A percentile compares a stretch with the other conserved stretches of the same genome.
Conservation (phyloP, 441 rosid species). For the Mallotus repandus region DNA sequence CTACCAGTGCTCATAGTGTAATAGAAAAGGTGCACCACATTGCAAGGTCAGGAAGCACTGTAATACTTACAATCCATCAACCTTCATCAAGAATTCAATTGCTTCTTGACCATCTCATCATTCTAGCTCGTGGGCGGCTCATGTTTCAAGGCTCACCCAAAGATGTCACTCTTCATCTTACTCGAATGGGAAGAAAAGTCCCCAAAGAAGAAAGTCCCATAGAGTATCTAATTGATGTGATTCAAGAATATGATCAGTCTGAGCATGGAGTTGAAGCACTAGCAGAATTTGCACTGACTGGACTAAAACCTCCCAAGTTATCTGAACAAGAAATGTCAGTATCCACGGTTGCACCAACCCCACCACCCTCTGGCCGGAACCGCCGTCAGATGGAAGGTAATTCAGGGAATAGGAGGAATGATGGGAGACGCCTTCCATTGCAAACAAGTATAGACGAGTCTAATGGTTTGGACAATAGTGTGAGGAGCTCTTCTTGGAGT, state of each 20-base stretch:
- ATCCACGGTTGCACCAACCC: conserved; percentile 32
- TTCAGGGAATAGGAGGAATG: conserved; percentile 9
- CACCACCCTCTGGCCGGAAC: conserved; percentile 22
- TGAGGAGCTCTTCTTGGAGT: conserved; percentile 61
- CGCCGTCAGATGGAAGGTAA: conserved; percentile 13
- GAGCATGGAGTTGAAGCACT: conserved; percentile 51
- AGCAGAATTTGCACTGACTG: conserved; percentile 51
- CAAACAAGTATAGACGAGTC: conserved; percentile 21
- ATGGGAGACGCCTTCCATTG: conserved; percentile 24
- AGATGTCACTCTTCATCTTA: conserved; percentile 50
- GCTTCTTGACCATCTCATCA: conserved; percentile 58
- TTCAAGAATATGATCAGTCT: conserved; percentile 59
- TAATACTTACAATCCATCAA: conserved; percentile 65
- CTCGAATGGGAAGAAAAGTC: conserved; percentile 52
- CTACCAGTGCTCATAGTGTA: conserved; percentile 61
- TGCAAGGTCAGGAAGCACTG: conserved; percentile 62
- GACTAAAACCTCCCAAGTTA: conserved; percentile 51
- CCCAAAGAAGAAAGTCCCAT: conserved; percentile 57
- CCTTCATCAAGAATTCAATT: conserved; percentile 60
- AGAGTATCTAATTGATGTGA: conserved; percentile 59
- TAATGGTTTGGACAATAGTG: conserved; percentile 41
- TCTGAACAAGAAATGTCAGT: conserved; percentile 30
- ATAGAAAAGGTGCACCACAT: conserved; percentile 65
- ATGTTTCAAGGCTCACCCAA: conserved; percentile 62
- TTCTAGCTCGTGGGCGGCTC: conserved; percentile 66